phyloP scores from a whole-genome alignment of 495 filamentous ascomycete species.

The Penicillium tannophilum region DNA sequence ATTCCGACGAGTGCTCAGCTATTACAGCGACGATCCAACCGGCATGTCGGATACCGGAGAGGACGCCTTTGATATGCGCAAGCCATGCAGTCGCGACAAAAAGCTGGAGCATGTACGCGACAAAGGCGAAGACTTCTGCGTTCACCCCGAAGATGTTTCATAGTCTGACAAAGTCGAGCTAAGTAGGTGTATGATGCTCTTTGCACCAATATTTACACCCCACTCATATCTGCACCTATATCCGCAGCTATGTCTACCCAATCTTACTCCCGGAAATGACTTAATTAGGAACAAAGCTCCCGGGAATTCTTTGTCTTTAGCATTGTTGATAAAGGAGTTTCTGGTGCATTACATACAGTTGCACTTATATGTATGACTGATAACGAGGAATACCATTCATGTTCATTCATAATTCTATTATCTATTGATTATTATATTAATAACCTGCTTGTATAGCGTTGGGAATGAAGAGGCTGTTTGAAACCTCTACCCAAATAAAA shows the following conservation, averaged over 20 bases:
- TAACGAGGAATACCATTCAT: background rate
- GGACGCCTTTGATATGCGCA: conserved; percentile 97
- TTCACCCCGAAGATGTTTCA: conserved; percentile 82
- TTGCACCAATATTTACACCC: too few species aligned
- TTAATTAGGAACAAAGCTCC: background rate
- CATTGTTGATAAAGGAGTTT: background rate
- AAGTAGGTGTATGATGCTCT: background rate
- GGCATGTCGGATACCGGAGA: conserved; percentile 59
- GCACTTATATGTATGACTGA: background rate
- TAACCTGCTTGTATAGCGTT: background rate
- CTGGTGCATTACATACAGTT: background rate
- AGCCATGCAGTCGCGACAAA: conserved; percentile 83
- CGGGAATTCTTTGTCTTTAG: background rate
- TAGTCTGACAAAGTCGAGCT: conserved; percentile 12
- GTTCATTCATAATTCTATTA: background rate
- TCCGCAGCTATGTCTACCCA: too few species aligned
- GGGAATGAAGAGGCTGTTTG: background rate
- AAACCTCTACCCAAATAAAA: background rate
- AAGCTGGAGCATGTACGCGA: conserved; percentile 73
- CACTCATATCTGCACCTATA: too few species aligned
- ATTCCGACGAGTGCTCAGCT: conserved; percentile 83
- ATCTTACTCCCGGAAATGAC: background rate
- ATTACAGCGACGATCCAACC: conserved; percentile 82
- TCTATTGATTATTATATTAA: background rate
- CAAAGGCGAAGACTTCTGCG: conserved; percentile 77